phyloP scores from a whole-genome alignment of 805 yeast genomes.

The Yamadazyma scolyti region DNA sequence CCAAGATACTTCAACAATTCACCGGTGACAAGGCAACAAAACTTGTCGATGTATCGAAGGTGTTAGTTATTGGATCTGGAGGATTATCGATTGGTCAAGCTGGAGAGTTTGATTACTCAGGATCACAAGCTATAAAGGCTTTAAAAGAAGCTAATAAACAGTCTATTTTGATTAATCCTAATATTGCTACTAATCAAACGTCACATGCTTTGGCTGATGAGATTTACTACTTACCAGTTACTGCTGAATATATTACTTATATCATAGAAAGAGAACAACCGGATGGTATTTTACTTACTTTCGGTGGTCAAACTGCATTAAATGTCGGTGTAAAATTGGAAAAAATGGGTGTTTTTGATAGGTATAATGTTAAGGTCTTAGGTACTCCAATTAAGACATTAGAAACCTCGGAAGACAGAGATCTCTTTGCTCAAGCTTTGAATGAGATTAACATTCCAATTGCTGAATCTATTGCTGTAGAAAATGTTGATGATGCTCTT shows the following conservation, averaged over 20 bases:
- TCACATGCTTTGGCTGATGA: conserved; percentile 97
- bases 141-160: conserved; percentile 88
- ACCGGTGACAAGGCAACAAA: conserved; percentile 53
- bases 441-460: conserved; percentile 93
- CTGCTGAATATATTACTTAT: conserved; percentile 92
- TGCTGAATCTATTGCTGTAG: conserved; percentile 90
- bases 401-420: conserved; percentile 98
- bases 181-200: conserved; percentile 97
- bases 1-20: conserved; percentile 54
- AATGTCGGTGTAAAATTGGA: conserved; percentile 93
- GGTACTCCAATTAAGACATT: conserved; percentile 97
- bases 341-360: conserved; percentile 89
- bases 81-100: conserved; percentile 99
- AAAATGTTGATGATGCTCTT: conserved; percentile 75
- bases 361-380: conserved; percentile 87
- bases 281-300: conserved; percentile 94
- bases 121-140: conserved; percentile 98
- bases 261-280: conserved; percentile 94
- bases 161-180: conserved; percentile 91
- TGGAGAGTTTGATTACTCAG: conserved; percentile 98
- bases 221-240: conserved; percentile 97
- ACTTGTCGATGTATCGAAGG: conserved; percentile 81
- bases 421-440: conserved; percentile 90
- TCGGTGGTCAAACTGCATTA: conserved; percentile 98
- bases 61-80: conserved; percentile 94